These are phyloP conservation scores for Populus davidiana DNA, from an alignment of 345 rosid species.

Conservation along the genomic window DNA sequence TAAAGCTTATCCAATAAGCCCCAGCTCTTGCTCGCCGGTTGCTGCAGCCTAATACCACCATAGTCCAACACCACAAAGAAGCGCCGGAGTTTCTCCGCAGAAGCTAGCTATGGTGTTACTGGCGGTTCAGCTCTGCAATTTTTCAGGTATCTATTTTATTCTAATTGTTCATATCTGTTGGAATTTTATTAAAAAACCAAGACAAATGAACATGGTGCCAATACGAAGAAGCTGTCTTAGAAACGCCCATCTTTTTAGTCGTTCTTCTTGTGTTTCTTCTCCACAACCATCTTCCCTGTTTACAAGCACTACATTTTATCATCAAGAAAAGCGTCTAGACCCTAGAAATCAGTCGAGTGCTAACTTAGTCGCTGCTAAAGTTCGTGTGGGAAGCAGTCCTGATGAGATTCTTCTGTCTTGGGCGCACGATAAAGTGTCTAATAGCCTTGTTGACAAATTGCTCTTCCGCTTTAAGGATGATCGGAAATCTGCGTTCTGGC, in stretches of 20 bases:
- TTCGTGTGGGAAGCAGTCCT: constrained; percentile 36
- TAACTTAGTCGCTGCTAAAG: constrained; percentile 31
- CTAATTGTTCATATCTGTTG: not conserved
- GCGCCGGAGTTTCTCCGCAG: not conserved
- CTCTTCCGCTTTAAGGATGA: constrained; percentile 68
- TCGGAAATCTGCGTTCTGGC: constrained; percentile 68
- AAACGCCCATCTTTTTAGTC: constrained; percentile 22
- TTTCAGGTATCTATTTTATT: not conserved
- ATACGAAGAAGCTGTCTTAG: constrained; percentile 19
- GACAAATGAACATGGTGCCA: constrained; percentile 28
- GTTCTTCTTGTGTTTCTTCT: constrained; percentile 6
- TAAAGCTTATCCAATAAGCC: not conserved
- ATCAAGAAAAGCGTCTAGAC: constrained; percentile 12
- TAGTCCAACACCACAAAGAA: not conserved
- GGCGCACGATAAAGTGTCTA: constrained; percentile 35
- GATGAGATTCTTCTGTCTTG: constrained; percentile 50
- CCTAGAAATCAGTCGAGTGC: constrained; percentile 19
- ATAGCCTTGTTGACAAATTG: constrained; percentile 44
- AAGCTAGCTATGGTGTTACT: not conserved
- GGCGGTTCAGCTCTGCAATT: not conserved
- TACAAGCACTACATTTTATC: constrained; percentile 2
- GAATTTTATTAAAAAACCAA: not conserved
- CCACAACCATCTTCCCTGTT: constrained; percentile 9
- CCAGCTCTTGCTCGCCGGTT: not conserved
- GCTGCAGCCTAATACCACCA: not conserved